phyloP scores from a whole-genome alignment of 2,329 filamentous ascomycete species.

The Knoxdaviesia capensis region DNA sequence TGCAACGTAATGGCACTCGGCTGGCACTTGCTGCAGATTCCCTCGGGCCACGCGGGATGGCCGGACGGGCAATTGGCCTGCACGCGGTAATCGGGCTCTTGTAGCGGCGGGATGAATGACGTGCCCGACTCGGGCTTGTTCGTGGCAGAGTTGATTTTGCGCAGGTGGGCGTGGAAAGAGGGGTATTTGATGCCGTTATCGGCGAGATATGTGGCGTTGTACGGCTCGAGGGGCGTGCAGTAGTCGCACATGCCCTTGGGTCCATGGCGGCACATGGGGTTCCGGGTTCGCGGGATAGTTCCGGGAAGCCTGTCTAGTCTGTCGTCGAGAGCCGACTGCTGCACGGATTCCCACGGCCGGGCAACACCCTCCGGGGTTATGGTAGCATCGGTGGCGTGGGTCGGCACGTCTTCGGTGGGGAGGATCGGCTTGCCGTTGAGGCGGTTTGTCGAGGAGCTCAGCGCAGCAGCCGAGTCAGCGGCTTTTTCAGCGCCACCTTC shows the following conservation, averaged over 20 bases:
- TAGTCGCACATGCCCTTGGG: slow-evolving; percentile 98
- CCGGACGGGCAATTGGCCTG: slow-evolving; percentile 78
- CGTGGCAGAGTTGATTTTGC: slow-evolving; percentile 88
- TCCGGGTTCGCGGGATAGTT: slow-evolving; percentile 60
- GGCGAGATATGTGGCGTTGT: slow-evolving; percentile 66
- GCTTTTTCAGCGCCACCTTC: slow-evolving; percentile 12
- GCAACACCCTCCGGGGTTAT: slow-evolving; percentile 37
- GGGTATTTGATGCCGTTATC: slow-evolving; percentile 99
- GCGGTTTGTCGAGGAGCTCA: slow-evolving; percentile 33
- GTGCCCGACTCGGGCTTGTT: slow-evolving; percentile 88
- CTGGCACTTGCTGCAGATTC: slow-evolving; percentile 96
- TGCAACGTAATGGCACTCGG: slow-evolving; percentile 92
- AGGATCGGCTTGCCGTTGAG: slow-evolving; percentile 62
- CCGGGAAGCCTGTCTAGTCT: slow-evolving; percentile 71
- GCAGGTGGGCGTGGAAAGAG: slow-evolving; percentile 84
- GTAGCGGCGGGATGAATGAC: slow-evolving; percentile 89
- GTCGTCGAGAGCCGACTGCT: slow-evolving; percentile 76
- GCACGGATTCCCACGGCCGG: slow-evolving; percentile 62
- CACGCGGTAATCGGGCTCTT: slow-evolving; percentile 83
- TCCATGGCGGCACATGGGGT: slow-evolving; percentile 91
- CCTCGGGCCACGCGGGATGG: slow-evolving; percentile 83
- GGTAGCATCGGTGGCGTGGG: slow-evolving; percentile 43
- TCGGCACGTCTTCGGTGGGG: slow-evolving; percentile 44
- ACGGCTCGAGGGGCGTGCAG: slow-evolving; percentile 92
- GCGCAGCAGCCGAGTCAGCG: slow-evolving; percentile 14